Percentiles rank a stretch among this genome's conserved stretches.
These are phyloP conservation scores for Psilocybe sp. DNA, from an alignment of 768 basidiomycete species.

Conservation along the genomic window DNA sequence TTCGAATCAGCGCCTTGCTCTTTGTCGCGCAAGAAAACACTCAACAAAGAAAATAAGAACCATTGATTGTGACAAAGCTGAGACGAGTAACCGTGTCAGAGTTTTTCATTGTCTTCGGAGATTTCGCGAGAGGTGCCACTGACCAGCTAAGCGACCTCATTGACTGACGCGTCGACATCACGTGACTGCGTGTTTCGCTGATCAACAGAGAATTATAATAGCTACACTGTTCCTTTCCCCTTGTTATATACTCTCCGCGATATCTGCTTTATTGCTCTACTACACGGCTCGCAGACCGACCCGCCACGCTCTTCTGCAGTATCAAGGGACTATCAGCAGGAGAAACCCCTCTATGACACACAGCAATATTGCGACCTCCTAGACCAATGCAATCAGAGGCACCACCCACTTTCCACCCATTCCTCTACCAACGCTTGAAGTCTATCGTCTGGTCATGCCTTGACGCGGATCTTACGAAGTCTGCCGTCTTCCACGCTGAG, in stretches of 20 bases:
- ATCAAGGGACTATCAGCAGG: background rate
- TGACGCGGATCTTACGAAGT: slow-evolving; percentile 73
- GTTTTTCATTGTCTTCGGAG: background rate
- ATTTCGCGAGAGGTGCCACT: background rate
- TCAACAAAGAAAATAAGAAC: slow-evolving; percentile 1
- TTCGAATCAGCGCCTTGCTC: too few relatives aligned
- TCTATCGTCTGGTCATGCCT: slow-evolving; percentile 81
- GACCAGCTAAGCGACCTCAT: too few relatives aligned
- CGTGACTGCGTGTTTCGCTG: slow-evolving; percentile 21
- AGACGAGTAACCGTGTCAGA: background rate
- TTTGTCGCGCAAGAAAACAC: background rate
- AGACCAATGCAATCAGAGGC: slow-evolving; percentile 55
- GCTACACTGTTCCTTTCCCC: slow-evolving; percentile 8
- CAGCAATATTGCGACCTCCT: slow-evolving; percentile 20
- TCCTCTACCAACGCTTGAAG: slow-evolving; percentile 67
- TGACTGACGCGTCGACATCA: slow-evolving; percentile 20
- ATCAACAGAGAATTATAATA: slow-evolving; percentile 21
- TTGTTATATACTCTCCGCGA: slow-evolving; percentile 7
- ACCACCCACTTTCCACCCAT: slow-evolving; percentile 45
- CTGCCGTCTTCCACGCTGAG: slow-evolving; percentile 89
- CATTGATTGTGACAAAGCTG: background rate
- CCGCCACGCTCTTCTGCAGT: slow-evolving; percentile 11
- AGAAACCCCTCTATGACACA: slow-evolving; percentile 25
- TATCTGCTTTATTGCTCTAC: slow-evolving; percentile 1
- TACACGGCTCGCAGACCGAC: slow-evolving; percentile 1